A percentile compares a stretch with the other conserved stretches of the same genome.
These are phyloP conservation scores for Chaetomiaceae sp. DNA, from an alignment of 2,329 filamentous ascomycete genomes.

Conservation along the genomic window DNA sequence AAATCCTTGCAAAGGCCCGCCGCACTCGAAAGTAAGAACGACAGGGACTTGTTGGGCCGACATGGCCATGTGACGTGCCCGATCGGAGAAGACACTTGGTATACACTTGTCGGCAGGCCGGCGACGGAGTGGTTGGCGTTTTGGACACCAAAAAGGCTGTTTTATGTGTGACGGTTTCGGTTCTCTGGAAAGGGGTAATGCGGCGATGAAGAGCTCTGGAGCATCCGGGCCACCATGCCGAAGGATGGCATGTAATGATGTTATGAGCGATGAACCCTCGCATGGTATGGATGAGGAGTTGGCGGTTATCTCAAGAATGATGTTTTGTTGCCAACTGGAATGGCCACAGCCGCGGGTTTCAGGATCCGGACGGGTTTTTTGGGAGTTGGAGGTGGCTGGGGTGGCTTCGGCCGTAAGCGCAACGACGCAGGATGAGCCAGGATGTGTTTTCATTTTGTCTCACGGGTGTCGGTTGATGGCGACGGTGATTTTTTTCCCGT, in stretches of 20 bases:
- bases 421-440: not conserved
- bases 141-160: not conserved
- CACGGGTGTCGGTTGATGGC: constrained; percentile 7
- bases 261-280: not conserved
- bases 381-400: not conserved
- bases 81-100: not conserved
- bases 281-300: not conserved
- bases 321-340: not conserved
- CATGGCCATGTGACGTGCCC: not conserved
- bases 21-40: not conserved
- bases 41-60: not conserved
- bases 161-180: not conserved
- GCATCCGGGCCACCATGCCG: not conserved
- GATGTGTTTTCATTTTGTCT: not conserved
- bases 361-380: not conserved
- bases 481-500: constrained; percentile 32
- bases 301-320: not conserved
- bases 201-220: not conserved
- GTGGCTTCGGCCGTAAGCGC: not conserved
- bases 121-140: not conserved
- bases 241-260: not conserved
- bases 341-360: too few relatives aligned
- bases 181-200: not conserved
- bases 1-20: not conserved
- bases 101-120: not conserved